Evolutionary conservation across 129 eudicot genomes (phyloP).

Genomic region (Calendula officinalis): DNA sequence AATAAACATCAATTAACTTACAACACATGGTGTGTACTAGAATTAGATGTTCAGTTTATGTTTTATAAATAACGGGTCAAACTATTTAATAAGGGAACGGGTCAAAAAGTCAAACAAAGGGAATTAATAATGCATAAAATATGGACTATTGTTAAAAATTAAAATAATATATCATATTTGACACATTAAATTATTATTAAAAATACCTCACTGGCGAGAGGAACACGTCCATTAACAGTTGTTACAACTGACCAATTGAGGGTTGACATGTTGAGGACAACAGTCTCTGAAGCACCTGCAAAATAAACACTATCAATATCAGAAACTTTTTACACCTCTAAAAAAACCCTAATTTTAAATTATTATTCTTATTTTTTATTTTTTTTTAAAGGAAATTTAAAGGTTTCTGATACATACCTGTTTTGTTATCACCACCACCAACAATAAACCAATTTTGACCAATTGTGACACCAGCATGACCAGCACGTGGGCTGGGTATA

Average conservation of each 20-base stretch:
- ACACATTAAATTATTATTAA: background rate
- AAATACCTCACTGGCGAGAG: conserved; percentile 94
- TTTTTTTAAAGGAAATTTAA: background rate
- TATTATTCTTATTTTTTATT: no score
- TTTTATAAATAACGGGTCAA: background rate
- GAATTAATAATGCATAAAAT: no score
- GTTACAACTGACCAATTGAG: conserved; percentile 93
- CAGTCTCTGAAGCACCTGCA: conserved; percentile 86
- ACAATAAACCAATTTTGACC: conserved; percentile 97
- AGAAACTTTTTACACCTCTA: no score
- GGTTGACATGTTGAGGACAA: conserved; percentile 97
- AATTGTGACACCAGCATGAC: conserved; percentile 91
- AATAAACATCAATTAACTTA: no score
- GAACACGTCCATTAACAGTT: conserved; percentile 81
- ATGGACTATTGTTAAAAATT: no score
- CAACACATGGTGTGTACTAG: no score
- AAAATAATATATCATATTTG: no score
- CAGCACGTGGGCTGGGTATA: conserved; percentile 97
- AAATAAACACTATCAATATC: background rate
- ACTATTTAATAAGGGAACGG: background rate
- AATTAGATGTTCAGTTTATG: no score
- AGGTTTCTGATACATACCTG: conserved; percentile 51
- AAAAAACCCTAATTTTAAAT: no score
- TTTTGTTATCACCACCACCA: conserved; percentile 95
- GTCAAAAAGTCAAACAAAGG: no score